phyloP scores from a whole-genome alignment of 257 asterid genomes.

The Scutellaria galericulata region DNA sequence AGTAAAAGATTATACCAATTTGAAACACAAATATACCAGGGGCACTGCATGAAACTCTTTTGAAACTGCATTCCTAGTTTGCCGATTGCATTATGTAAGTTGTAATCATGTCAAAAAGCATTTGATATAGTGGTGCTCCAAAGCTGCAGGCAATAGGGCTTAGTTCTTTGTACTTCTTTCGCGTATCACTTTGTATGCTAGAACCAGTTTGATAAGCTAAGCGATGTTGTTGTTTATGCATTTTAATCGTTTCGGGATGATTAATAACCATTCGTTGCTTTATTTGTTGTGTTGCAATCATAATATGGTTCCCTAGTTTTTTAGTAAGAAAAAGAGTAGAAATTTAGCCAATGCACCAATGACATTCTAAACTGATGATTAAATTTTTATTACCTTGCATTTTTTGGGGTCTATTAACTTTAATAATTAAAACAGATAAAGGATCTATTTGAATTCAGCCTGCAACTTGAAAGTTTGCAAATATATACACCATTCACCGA shows the following conservation, averaged over 20 bases:
- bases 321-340: neutral
- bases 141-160: neutral
- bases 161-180: neutral
- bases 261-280: neutral
- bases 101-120: neutral
- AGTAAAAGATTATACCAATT: neutral
- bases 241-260: neutral
- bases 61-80: neutral
- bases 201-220: neutral
- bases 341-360: neutral
- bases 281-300: neutral
- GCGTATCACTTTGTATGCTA: neutral
- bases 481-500: neutral
- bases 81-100: neutral
- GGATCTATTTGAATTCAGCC: neutral
- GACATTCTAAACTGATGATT: slow-evolving; percentile 8
- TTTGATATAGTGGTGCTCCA: neutral
- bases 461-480: slow-evolving; percentile 4
- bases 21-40: neutral
- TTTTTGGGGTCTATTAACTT: slow-evolving; percentile 1
- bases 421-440: neutral
- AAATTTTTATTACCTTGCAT: neutral
- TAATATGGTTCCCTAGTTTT: neutral
- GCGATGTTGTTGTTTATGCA: neutral
- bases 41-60: neutral